These are phyloP conservation scores for Friedmanniomyces endolithicus DNA, from an alignment of 495 filamentous ascomycete species.

Conservation along the genomic window DNA sequence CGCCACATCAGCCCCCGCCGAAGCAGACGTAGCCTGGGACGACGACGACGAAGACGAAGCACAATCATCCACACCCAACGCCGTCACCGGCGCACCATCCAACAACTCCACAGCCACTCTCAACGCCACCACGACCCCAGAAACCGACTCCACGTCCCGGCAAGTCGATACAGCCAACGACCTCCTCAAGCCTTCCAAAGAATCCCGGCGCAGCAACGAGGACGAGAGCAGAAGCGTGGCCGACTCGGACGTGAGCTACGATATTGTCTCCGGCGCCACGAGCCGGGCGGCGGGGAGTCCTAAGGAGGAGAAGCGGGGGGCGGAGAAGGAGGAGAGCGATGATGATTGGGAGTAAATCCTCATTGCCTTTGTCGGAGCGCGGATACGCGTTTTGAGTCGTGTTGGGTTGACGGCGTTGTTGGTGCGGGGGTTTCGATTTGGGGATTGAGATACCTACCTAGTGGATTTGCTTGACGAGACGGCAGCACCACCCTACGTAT, in stretches of 20 bases:
- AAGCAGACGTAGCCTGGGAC: conserved; percentile 77
- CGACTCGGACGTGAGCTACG: conserved; percentile 87
- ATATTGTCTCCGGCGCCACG: conserved; percentile 74
- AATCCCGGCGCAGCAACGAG: conserved; percentile 60
- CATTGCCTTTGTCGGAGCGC: not conserved
- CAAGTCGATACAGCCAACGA: conserved; percentile 22
- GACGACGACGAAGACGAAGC: conserved; percentile 58
- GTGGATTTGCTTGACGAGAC: no score
- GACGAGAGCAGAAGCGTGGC: conserved; percentile 66
- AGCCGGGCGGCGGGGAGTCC: conserved; percentile 70
- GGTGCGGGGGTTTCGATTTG: no score
- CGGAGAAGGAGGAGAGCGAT: conserved; percentile 45
- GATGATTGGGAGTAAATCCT: conserved; percentile 68
- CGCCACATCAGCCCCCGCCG: conserved; percentile 47
- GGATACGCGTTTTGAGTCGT: not conserved
- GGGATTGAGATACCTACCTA: no score
- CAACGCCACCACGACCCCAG: conserved; percentile 18
- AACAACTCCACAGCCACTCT: conserved; percentile 15
- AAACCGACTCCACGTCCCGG: conserved; percentile 16
- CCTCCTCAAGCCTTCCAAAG: conserved; percentile 32
- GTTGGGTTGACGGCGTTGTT: no score
- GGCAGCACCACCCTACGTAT: no score
- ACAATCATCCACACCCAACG: conserved; percentile 32
- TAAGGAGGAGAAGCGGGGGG: conserved; percentile 44
- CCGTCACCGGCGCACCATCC: conserved; percentile 3